Evolutionary conservation across 2,329 filamentous ascomycete genomes (phyloP).

Genomic region (Neopestalotiopsis sp.): DNA sequence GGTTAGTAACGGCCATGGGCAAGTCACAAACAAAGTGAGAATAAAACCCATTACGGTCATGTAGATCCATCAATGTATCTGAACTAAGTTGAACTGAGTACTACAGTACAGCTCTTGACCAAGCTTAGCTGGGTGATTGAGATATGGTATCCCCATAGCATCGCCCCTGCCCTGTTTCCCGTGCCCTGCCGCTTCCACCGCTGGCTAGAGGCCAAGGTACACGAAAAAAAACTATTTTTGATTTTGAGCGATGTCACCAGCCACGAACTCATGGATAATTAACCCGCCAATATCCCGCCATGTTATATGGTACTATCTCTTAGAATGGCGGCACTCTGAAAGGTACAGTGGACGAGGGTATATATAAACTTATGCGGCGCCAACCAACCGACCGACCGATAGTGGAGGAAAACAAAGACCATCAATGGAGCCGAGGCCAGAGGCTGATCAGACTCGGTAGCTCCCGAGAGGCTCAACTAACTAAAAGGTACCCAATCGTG

Average conservation of each 20-base stretch:
- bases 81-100: neutral
- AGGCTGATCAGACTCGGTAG: conserved; percentile 27
- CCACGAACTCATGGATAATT: neutral
- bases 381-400: too few relatives aligned
- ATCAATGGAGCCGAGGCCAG: neutral
- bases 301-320: too few relatives aligned
- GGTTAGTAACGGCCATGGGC: too few relatives aligned
- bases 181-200: too few relatives aligned
- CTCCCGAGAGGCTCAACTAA: conserved; percentile 24
- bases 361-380: too few relatives aligned
- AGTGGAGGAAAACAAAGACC: conserved; percentile 15
- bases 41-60: neutral
- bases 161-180: neutral
- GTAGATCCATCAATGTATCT: neutral
- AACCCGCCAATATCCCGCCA: neutral
- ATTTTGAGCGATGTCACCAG: neutral
- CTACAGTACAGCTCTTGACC: too few relatives aligned
- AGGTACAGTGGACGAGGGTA: too few relatives aligned
- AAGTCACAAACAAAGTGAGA: too few relatives aligned
- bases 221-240: neutral
- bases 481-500: neutral
- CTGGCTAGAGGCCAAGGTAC: neutral
- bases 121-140: too few relatives aligned
- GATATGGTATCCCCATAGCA: conserved; percentile 1
- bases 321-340: too few relatives aligned